These are phyloP conservation scores for Agastache rugosa DNA, from an alignment of 257 asterid species.

Conservation along the genomic window DNA sequence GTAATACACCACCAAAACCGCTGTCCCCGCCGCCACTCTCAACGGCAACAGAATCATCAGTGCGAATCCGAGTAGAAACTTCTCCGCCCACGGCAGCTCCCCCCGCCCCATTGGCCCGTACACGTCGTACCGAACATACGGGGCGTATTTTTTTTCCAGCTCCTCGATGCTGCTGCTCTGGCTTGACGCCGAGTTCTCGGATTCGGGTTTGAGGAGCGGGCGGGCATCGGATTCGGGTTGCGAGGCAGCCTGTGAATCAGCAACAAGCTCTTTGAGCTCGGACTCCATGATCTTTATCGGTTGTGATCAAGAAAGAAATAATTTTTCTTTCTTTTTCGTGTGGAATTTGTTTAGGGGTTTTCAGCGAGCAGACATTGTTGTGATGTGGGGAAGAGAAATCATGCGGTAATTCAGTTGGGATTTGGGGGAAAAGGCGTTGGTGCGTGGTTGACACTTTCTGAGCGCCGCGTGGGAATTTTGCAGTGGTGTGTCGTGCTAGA, in stretches of 20 bases:
- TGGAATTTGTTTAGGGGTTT: neutral
- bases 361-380: constrained; percentile 37
- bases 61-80: constrained; percentile 65
- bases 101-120: constrained; percentile 87
- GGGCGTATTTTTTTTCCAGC: constrained; percentile 70
- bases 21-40: constrained; percentile 51
- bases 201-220: constrained; percentile 68
- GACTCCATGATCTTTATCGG: constrained; percentile 49
- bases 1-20: constrained; percentile 64
- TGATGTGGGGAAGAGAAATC: constrained; percentile 23
- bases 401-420: constrained; percentile 12
- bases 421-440: constrained; percentile 29
- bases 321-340: neutral
- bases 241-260: constrained; percentile 27
- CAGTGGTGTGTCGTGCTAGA: neutral
- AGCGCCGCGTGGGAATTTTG: constrained; percentile 24
- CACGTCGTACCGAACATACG: constrained; percentile 71
- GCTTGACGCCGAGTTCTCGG: constrained; percentile 27
- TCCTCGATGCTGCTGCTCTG: constrained; percentile 58
- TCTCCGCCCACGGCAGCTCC: constrained; percentile 68
- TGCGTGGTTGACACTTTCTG: constrained; percentile 25
- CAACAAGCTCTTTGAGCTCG: constrained; percentile 62
- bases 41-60: constrained; percentile 65
- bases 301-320: neutral
- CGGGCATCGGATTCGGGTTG: constrained; percentile 57